Base-by-base conservation (phyloP, 805 yeast species). In the Ogataea kodamae region DNA sequence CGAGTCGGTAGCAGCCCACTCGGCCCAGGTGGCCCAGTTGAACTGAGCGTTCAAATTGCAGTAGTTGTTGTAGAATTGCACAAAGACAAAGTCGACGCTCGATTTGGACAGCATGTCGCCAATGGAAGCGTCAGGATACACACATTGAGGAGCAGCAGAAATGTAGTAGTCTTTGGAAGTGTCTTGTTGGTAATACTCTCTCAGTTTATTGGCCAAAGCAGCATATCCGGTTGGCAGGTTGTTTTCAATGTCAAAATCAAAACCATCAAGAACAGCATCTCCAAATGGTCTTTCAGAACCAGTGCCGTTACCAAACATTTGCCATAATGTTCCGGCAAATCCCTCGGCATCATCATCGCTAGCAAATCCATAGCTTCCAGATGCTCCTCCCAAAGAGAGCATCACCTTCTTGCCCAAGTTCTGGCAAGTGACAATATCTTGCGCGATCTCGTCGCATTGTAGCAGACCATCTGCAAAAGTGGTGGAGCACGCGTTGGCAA, bases 91-190 rank as follows among this genome's bases (percentile, higher is more conserved):
- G 61, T 88, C 96, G 46, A 88, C 67, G 22, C 74, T 66, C 8
- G 85, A 77, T 59, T 70, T 29, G 20, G 56, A 52, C 28, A 72
- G 49, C 22, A 72, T 55, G 33, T 62, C 56, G 36, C 70, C 68
- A 23, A 64, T 55, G 29, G 61, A 56, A 9, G 74, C 79, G 63
- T 88, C 96, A 12, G 96, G 95, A 57, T 78, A 82, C 16, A 77
- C 81, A 65, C 96, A 89, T 64, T 87, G 96, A 13, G 96, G 96
- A 43, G 96, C 90, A 45, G 95, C 95, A 33, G 94, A 77, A 27
- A 87, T 64, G 56, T 80, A 84, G 64, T 78, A 84, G 18, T 61
- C 49, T 59, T 78, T 82, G 28, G 81, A 67, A 20, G 44, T 22
- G 24, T 66, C 61, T 9, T 46, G 45, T 29, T 62, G 64, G 38